Conservation (phyloP, 495 filamentous ascomycete species). For the Glonium stellatum region DNA sequence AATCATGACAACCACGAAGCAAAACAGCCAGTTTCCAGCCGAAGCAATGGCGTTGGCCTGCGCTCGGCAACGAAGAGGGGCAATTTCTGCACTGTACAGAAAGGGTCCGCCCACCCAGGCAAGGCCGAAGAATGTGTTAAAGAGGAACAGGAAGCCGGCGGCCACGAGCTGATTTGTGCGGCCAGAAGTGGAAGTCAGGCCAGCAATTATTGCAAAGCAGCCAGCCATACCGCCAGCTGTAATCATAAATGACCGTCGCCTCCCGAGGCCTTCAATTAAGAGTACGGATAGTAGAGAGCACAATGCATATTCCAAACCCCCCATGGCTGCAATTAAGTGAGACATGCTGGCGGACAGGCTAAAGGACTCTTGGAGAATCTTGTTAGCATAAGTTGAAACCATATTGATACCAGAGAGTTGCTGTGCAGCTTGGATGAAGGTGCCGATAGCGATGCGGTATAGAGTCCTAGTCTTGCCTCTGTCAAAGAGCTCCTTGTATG, state of each 20-base stretch:
- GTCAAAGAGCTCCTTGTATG: too few relatives aligned
- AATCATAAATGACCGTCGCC: slow-evolving; percentile 65
- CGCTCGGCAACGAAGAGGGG: slow-evolving; percentile 64
- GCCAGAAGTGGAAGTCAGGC: slow-evolving; percentile 37
- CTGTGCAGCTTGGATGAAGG: slow-evolving; percentile 31
- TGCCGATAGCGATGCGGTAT: too few relatives aligned
- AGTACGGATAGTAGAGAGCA: slow-evolving; percentile 67
- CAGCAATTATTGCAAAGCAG: slow-evolving; percentile 57
- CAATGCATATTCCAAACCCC: slow-evolving; percentile 68
- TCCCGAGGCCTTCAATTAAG: slow-evolving; percentile 61
- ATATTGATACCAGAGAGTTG: slow-evolving; percentile 71
- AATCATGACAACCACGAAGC: slow-evolving; percentile 61
- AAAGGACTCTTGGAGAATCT: slow-evolving; percentile 54
- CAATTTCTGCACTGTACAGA: slow-evolving; percentile 71
- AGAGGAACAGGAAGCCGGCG: slow-evolving; percentile 62
- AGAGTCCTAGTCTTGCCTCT: too few relatives aligned
- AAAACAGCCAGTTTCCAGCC: slow-evolving; percentile 55
- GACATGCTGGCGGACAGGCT: slow-evolving; percentile 51
- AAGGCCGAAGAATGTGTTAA: slow-evolving; percentile 70
- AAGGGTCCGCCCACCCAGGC: slow-evolving; percentile 74
- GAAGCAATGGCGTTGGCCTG: slow-evolving; percentile 68
- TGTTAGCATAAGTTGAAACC: slow-evolving; percentile 66
- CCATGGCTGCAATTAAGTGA: slow-evolving; percentile 62
- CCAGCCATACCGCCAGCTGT: slow-evolving; percentile 61
- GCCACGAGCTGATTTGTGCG: slow-evolving; percentile 43